These are phyloP conservation scores for Lobosporangium transversale DNA, from an alignment of 192 early-diverging fungal genomes.

Conservation along the genomic window DNA sequence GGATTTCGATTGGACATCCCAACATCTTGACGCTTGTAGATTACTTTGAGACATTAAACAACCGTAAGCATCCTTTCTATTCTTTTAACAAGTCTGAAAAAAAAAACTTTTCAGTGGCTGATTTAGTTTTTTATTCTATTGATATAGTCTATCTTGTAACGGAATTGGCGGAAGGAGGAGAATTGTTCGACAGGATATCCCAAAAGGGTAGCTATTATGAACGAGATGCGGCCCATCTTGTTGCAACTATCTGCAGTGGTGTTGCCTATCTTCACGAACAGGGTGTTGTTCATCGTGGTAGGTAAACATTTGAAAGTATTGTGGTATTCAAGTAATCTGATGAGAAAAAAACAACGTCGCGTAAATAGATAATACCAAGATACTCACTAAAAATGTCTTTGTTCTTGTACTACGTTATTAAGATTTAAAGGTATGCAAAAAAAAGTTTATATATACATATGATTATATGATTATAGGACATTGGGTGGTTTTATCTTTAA, in stretches of 20 bases:
- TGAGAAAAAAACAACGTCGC: neutral
- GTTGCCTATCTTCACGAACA: slow-evolving; percentile 84
- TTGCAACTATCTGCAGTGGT: slow-evolving; percentile 79
- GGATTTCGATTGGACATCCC: slow-evolving; percentile 72
- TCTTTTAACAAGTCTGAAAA: no score
- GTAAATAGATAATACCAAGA: no score
- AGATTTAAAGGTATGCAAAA: slow-evolving; percentile 24
- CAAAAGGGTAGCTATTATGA: slow-evolving; percentile 77
- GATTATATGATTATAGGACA: no score
- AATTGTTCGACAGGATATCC: slow-evolving; percentile 90
- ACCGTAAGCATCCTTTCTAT: slow-evolving; percentile 61
- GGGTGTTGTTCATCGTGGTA: slow-evolving; percentile 86
- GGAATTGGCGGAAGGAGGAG: slow-evolving; percentile 86
- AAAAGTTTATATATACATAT: neutral
- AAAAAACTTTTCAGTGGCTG: no score
- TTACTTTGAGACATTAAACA: slow-evolving; percentile 81
- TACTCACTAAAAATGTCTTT: no score
- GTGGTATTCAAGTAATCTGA: no score
- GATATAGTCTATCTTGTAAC: slow-evolving; percentile 79
- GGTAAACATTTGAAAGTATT: slow-evolving; percentile 7
- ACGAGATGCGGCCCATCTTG: slow-evolving; percentile 80
- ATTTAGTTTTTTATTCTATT: slow-evolving; percentile 1
- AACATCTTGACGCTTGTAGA: slow-evolving; percentile 78
- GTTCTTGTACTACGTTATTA: neutral
- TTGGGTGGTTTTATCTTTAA: no score